phyloP scores from a whole-genome alignment of 2,329 filamentous ascomycete species.

The Neoscytalidium dimidiatum region DNA sequence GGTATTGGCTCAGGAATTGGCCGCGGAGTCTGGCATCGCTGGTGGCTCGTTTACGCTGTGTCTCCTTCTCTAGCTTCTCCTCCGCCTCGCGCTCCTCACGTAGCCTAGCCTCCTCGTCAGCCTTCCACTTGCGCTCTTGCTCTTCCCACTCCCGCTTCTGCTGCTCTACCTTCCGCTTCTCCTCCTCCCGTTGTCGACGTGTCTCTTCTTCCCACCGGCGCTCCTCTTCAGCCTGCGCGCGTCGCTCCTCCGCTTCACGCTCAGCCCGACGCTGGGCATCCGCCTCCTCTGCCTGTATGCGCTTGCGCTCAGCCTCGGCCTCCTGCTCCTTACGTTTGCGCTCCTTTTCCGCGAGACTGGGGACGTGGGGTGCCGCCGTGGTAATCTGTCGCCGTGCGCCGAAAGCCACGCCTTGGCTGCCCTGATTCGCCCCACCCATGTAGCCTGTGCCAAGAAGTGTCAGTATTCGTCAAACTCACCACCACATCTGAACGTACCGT shows the following conservation, averaged over 20 bases:
- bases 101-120: conserved; percentile 71
- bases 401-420: conserved; percentile 90
- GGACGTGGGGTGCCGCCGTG: conserved; percentile 74
- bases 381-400: conserved; percentile 93
- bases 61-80: conserved; percentile 66
- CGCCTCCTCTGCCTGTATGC: conserved; percentile 54
- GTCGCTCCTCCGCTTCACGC: conserved; percentile 63
- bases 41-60: conserved; percentile 59
- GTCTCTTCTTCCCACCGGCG: conserved; percentile 68
- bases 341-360: conserved; percentile 83
- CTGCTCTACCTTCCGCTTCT: conserved; percentile 61
- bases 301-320: conserved; percentile 56
- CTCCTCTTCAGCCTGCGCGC: conserved; percentile 64
- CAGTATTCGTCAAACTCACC: neutral
- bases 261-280: conserved; percentile 52
- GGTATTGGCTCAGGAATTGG: conserved; percentile 85
- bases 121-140: conserved; percentile 73
- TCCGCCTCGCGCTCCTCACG: conserved; percentile 75
- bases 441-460: conserved; percentile 56
- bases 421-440: conserved; percentile 95
- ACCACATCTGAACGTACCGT: conserved; percentile 50
- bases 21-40: conserved; percentile 73
- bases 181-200: conserved; percentile 59
- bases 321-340: conserved; percentile 60
- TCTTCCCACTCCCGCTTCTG: conserved; percentile 77